phyloP scores from a whole-genome alignment of 371 early-diverging fungal species.

The Conidiobolus incongruus region DNA sequence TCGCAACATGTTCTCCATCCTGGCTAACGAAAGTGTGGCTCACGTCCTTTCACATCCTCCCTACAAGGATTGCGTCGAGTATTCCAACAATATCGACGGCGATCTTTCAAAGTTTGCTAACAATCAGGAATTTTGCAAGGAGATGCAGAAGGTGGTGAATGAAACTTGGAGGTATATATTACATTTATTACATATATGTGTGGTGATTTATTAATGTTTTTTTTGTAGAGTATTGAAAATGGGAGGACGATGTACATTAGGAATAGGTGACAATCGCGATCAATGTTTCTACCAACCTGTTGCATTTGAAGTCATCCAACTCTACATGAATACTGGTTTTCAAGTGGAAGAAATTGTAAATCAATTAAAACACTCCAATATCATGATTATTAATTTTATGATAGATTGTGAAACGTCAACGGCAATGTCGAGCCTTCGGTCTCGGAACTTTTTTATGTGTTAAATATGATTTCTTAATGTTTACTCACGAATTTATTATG shows the following conservation, averaged over 20 bases:
- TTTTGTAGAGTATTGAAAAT: conserved; percentile 62
- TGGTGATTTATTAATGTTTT: conserved; percentile 3
- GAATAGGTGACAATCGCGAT: conserved; percentile 79
- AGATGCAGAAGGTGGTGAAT: conserved; percentile 44
- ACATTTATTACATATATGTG: neutral
- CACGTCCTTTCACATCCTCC: conserved; percentile 82
- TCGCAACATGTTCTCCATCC: conserved; percentile 26
- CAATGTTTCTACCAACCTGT: conserved; percentile 79
- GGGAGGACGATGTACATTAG: conserved; percentile 49
- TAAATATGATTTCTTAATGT: conserved; percentile 71
- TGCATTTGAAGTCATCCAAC: conserved; percentile 59
- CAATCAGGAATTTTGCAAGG: conserved; percentile 42
- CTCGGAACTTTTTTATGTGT: conserved; percentile 70
- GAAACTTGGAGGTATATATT: conserved; percentile 37
- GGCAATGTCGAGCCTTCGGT: conserved; percentile 74
- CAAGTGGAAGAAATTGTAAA: conserved; percentile 60
- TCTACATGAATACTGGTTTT: conserved; percentile 68
- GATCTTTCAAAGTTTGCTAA: conserved; percentile 60
- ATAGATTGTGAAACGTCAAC: conserved; percentile 66
- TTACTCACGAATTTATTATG: conserved; percentile 80
- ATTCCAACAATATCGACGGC: conserved; percentile 43
- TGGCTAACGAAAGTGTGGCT: conserved; percentile 45
- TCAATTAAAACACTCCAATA: neutral
- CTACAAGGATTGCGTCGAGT: conserved; percentile 71
- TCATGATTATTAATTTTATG: neutral